phyloP scores from a whole-genome alignment of 441 rosid genomes.

The Viola pubescens region DNA sequence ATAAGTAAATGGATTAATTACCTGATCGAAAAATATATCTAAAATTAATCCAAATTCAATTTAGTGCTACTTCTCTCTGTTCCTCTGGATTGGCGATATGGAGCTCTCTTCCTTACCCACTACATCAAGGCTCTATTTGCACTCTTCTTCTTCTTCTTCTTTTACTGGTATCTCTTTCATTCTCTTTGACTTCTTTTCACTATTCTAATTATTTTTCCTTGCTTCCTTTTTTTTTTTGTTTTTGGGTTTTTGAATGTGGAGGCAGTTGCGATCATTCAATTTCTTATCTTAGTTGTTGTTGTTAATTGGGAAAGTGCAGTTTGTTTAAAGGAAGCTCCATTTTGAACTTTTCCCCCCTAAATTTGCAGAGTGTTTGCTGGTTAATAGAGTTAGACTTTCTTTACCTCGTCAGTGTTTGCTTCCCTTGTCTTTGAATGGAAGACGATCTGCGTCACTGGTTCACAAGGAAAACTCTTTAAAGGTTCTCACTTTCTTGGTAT shows the following conservation, averaged over 20 bases:
- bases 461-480: conserved; percentile 15
- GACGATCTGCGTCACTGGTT: conserved; percentile 4
- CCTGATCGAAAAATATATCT: too few relatives aligned
- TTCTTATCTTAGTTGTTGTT: background rate
- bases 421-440: conserved; percentile 23
- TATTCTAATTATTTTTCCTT: background rate
- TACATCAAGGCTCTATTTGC: background rate
- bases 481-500: conserved; percentile 21
- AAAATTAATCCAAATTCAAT: too few relatives aligned
- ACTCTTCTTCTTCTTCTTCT: background rate
- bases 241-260: background rate
- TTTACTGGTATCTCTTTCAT: background rate
- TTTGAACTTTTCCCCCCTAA: background rate
- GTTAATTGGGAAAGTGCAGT: background rate
- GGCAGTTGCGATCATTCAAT: background rate
- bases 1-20: too few relatives aligned
- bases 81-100: background rate
- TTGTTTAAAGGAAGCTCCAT: background rate
- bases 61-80: too few relatives aligned
- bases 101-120: background rate
- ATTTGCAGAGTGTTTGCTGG: conserved; percentile 30
- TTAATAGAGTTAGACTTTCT: conserved; percentile 24
- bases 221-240: background rate
- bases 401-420: conserved; percentile 21
- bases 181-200: background rate